Evolutionary conservation across 352 stramenopile species (phyloP).

Genomic region (Globisporangium nunn): DNA sequence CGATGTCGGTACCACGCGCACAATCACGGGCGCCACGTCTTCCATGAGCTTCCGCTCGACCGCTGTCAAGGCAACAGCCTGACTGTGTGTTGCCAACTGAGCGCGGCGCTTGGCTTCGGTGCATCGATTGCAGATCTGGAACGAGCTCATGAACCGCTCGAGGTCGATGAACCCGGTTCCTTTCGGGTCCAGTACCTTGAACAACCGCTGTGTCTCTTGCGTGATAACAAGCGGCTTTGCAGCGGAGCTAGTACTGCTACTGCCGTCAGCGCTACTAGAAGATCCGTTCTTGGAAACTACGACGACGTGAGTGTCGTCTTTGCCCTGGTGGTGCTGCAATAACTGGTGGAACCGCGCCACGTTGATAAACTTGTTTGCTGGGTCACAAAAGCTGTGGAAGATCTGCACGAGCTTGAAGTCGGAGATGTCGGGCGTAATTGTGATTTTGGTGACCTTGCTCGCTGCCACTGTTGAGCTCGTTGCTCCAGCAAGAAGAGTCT

Average conservation of each 20-base stretch:
- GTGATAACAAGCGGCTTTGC: conserved; percentile 16
- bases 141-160: conserved; percentile 78
- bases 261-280: neutral
- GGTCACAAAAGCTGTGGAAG: conserved; percentile 78
- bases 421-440: conserved; percentile 68
- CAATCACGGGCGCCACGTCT: conserved; percentile 67
- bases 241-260: conserved; percentile 6
- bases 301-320: conserved; percentile 27
- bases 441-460: conserved; percentile 40
- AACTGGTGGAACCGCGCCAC: conserved; percentile 57
- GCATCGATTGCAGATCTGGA: conserved; percentile 84
- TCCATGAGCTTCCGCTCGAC: conserved; percentile 69
- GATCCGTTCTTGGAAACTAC: neutral
- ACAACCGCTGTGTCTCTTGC: conserved; percentile 41
- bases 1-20: conserved; percentile 56
- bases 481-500: conserved; percentile 3
- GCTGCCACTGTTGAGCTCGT: neutral
- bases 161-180: conserved; percentile 37
- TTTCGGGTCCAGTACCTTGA: conserved; percentile 49
- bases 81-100: conserved; percentile 46
- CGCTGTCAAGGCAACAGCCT: conserved; percentile 35
- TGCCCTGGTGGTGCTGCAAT: conserved; percentile 56
- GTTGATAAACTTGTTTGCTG: conserved; percentile 38
- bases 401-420: conserved; percentile 86
- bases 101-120: conserved; percentile 70